Evolutionary conservation across 169 alveolate genomes (phyloP).

Genomic region (Ichthyophthirius multifiliis): DNA sequence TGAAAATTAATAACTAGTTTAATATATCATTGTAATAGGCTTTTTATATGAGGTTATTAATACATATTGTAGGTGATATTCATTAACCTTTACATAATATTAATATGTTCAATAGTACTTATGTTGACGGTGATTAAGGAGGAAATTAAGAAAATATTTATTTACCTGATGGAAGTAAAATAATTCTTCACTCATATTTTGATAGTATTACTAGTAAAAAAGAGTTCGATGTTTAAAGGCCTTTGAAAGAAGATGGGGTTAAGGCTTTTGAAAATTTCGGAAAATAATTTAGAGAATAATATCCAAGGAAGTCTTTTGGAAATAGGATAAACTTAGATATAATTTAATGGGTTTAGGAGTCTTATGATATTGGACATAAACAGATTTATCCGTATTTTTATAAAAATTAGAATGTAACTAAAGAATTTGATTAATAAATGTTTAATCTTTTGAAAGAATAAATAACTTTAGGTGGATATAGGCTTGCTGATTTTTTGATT

Average conservation of each 20-base stretch:
- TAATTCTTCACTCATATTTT: conserved; percentile 9
- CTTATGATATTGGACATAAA: background rate
- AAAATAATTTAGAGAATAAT: background rate
- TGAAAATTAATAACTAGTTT: background rate
- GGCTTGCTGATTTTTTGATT: conserved; percentile 26
- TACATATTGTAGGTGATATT: conserved; percentile 84
- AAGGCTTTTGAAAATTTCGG: background rate
- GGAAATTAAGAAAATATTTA: conserved; percentile 45
- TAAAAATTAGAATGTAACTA: conserved; percentile 14
- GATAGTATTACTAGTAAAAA: background rate
- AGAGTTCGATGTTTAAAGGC: background rate
- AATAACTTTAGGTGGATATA: conserved; percentile 32
- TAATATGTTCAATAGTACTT: conserved; percentile 45
- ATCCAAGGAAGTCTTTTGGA: background rate
- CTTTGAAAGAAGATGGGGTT: background rate
- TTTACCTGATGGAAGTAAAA: background rate
- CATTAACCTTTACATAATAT: conserved; percentile 83
- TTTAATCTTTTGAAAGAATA: background rate
- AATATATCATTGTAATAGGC: background rate
- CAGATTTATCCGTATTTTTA: background rate
- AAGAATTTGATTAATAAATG: background rate
- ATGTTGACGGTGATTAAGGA: conserved; percentile 79
- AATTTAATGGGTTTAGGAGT: background rate
- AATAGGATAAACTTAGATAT: background rate
- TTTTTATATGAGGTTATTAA: conserved; percentile 60